Conservation (phyloP, 306 rosid species). For the Psophocarpus tetragonolobus region DNA sequence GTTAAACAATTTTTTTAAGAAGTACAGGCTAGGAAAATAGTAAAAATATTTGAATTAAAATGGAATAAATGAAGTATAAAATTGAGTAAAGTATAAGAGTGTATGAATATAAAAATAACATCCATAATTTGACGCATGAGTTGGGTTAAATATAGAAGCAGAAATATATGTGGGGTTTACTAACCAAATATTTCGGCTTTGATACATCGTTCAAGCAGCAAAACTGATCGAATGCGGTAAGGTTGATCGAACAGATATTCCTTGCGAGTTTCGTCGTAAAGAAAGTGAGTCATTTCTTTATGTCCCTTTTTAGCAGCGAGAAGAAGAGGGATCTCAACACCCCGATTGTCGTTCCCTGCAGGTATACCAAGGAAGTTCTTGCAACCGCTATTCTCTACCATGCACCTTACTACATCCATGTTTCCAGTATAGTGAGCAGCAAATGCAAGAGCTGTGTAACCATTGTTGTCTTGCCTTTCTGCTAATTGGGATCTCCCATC, state of each 20-base stretch:
- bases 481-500: neutral
- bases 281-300: slow-evolving; percentile 20
- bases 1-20: too few species aligned
- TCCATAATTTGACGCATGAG: too few species aligned
- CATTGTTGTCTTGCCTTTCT: neutral
- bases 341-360: neutral
- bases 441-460: slow-evolving; percentile 25
- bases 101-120: too few species aligned
- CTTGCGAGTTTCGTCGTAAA: neutral
- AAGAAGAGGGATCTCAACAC: slow-evolving; percentile 19
- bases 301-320: slow-evolving; percentile 1
- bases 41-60: too few species aligned
- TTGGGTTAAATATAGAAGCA: too few species aligned
- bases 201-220: slow-evolving; percentile 12
- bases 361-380: neutral
- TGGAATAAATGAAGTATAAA: too few species aligned
- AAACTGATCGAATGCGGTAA: too few species aligned
- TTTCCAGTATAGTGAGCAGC: neutral
- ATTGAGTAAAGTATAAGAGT: too few species aligned
- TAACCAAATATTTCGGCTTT: slow-evolving; percentile 30
- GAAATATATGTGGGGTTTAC: neutral
- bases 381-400: neutral
- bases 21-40: too few species aligned
- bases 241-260: fast-evolving
- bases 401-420: neutral